A percentile compares a stretch with the other conserved stretches of the same genome.
Conservation (phyloP, 2,329 filamentous ascomycete species). For the Sporothrix curviconia region DNA sequence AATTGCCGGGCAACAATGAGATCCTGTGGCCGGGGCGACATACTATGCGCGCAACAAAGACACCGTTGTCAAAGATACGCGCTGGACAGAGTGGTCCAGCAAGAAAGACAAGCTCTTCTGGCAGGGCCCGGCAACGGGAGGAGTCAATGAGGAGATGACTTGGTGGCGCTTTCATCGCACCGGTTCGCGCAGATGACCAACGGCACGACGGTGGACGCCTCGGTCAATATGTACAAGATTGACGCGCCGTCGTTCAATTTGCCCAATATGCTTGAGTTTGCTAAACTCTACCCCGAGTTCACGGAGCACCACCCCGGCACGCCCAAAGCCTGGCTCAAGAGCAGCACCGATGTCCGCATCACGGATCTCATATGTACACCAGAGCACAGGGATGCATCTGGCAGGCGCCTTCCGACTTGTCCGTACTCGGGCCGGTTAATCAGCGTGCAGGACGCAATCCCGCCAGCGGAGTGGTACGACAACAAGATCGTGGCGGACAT, state of each 20-base stretch:
- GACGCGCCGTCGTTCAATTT: constrained; percentile 43
- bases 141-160: constrained; percentile 42
- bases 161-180: constrained; percentile 64
- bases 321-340: constrained; percentile 37
- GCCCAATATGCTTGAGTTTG: constrained; percentile 22
- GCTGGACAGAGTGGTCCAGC: constrained; percentile 54
- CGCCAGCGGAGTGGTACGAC: constrained; percentile 35
- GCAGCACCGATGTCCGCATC: constrained; percentile 40
- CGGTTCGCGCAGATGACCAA: constrained; percentile 64
- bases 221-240: constrained; percentile 33
- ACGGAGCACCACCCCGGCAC: constrained; percentile 23
- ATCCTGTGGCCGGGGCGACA: constrained; percentile 55
- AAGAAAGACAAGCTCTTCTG: constrained; percentile 52
- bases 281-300: constrained; percentile 34
- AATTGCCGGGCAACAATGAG: constrained; percentile 53
- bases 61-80: constrained; percentile 42
- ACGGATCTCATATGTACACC: constrained; percentile 35
- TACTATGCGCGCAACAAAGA: constrained; percentile 54
- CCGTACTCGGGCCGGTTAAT: neutral
- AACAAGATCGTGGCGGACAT: constrained; percentile 63
- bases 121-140: constrained; percentile 60
- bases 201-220: constrained; percentile 45
- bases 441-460: neutral
- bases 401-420: too few species aligned
- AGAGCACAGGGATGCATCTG: too few species aligned